Percentiles rank a stretch among this genome's conserved stretches.
These are phyloP conservation scores for Cladosporium sp. DNA, from an alignment of 2,329 filamentous ascomycete genomes.

Conservation along the genomic window DNA sequence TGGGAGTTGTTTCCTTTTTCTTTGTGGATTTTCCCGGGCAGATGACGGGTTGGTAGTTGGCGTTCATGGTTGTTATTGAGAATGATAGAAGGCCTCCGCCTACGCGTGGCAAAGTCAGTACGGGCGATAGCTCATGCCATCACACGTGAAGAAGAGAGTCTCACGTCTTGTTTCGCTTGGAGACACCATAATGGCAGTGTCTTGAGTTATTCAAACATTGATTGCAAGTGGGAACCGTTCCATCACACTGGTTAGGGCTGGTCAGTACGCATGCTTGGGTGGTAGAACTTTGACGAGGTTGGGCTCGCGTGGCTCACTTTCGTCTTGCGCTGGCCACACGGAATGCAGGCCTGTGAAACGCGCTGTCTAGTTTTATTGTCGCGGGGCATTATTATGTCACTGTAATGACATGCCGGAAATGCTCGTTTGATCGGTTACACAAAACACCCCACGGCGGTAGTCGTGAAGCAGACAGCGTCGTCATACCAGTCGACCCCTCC, in stretches of 20 bases:
- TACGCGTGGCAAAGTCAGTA: neutral
- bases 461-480: too few species aligned
- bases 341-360: constrained; percentile 10
- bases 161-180: constrained; percentile 7
- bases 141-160: neutral
- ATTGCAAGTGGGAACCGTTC: constrained; percentile 1
- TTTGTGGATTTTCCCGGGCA: neutral
- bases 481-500: too few species aligned
- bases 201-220: neutral
- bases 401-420: too few species aligned
- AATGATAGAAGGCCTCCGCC: neutral
- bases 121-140: too few species aligned
- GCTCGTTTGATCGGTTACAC: too few species aligned
- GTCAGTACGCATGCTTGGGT: neutral
- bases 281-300: neutral
- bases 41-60: neutral
- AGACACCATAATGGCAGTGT: constrained; percentile 8
- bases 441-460: too few species aligned
- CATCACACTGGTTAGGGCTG: constrained; percentile 3
- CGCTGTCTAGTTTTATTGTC: constrained; percentile 3
- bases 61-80: neutral
- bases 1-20: neutral
- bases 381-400: constrained; percentile 1
- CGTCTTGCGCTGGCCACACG: constrained; percentile 8
- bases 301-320: neutral